Evolutionary conservation across 768 basidiomycete species (phyloP).

Genomic region (Lactarius vividus): DNA sequence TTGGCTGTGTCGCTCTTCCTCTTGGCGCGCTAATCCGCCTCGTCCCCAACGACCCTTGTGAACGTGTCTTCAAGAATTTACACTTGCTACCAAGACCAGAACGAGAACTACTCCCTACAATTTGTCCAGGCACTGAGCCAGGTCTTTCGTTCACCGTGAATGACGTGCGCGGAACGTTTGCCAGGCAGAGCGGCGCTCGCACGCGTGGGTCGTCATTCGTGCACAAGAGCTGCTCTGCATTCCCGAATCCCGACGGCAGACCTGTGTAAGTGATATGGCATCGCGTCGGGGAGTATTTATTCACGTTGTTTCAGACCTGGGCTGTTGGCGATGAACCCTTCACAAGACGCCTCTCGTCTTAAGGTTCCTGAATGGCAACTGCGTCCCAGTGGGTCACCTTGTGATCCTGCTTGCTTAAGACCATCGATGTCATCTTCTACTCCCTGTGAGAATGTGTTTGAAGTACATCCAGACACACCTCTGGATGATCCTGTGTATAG

Average conservation of each 20-base stretch:
- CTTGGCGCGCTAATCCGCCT: constrained; percentile 78
- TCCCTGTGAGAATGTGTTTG: too few relatives aligned
- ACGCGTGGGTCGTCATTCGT: constrained; percentile 83
- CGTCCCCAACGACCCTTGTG: constrained; percentile 78
- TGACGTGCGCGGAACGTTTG: constrained; percentile 80
- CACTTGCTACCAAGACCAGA: constrained; percentile 66
- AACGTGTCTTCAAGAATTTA: constrained; percentile 52
- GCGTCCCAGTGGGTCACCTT: too few relatives aligned
- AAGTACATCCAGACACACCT: too few relatives aligned
- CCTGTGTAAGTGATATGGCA: constrained; percentile 44
- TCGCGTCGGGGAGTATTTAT: constrained; percentile 15
- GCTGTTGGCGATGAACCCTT: constrained; percentile 69
- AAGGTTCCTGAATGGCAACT: too few relatives aligned
- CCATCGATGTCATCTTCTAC: too few relatives aligned
- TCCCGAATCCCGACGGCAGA: constrained; percentile 46
- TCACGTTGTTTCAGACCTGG: constrained; percentile 37
- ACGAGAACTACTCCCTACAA: constrained; percentile 52
- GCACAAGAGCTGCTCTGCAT: constrained; percentile 66
- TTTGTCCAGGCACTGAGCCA: constrained; percentile 53
- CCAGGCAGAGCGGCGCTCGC: constrained; percentile 82
- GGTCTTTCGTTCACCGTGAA: constrained; percentile 77
- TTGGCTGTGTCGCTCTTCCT: constrained; percentile 85
- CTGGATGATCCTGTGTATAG: too few relatives aligned
- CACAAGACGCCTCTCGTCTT: constrained; percentile 47
- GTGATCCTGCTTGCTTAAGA: too few relatives aligned